Percentiles rank a stretch among this genome's conserved stretches.
These are phyloP conservation scores for Brassica incana DNA, from an alignment of 345 rosid genomes.

Conservation along the genomic window DNA sequence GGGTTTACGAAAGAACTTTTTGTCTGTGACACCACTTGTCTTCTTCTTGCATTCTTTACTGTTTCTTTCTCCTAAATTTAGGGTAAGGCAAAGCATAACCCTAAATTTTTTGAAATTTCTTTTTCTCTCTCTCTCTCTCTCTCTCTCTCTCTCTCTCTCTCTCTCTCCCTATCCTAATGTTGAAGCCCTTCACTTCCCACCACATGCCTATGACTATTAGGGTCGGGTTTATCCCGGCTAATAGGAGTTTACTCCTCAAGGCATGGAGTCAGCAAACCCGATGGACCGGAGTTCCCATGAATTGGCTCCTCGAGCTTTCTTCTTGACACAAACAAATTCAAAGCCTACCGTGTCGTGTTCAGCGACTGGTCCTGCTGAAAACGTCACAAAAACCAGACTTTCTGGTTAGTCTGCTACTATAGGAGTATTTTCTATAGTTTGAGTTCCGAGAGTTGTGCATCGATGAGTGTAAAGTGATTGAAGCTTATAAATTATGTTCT, in stretches of 20 bases:
- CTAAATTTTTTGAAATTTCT: neutral
- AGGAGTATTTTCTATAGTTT: neutral
- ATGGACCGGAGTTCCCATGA: neutral
- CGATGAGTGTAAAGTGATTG: neutral
- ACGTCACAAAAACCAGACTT: conserved; percentile 50
- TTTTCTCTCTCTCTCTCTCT: neutral
- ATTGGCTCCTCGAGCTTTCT: neutral
- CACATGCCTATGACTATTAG: neutral
- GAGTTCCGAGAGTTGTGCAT: no score
- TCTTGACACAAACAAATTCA: neutral
- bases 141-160: neutral
- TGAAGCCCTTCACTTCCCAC: neutral
- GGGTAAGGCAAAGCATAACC: neutral
- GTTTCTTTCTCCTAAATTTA: neutral
- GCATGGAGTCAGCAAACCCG: neutral
- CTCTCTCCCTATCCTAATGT: neutral
- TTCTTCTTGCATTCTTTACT: neutral
- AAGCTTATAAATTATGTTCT: conserved; percentile 16
- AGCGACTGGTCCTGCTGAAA: neutral
- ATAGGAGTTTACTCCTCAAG: neutral
- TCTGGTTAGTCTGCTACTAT: conserved; percentile 49
- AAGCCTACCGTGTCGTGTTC: neutral
- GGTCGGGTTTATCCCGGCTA: neutral
- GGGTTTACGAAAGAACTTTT: neutral
- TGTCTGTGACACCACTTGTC: neutral